phyloP scores from a whole-genome alignment of 2,329 filamentous ascomycete species.

The Talaromyces verruculosus region DNA sequence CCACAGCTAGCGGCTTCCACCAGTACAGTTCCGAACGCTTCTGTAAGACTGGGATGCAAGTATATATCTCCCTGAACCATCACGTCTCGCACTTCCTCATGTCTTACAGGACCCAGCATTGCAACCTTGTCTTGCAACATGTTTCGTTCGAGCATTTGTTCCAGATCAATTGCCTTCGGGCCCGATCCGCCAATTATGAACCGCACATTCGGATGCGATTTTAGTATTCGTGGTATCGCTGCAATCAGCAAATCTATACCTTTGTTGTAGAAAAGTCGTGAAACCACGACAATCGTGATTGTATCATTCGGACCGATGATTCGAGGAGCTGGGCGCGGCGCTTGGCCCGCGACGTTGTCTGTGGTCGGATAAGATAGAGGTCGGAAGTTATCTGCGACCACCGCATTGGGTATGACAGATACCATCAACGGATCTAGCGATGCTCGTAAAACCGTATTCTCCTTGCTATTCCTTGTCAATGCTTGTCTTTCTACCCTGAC shows the following conservation, averaged over 20 bases:
- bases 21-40: slow-evolving; percentile 96
- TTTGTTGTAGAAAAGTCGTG: slow-evolving; percentile 97
- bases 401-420: slow-evolving; percentile 94
- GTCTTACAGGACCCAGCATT: slow-evolving; percentile 85
- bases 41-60: slow-evolving; percentile 88
- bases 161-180: slow-evolving; percentile 93
- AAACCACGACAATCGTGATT: slow-evolving; percentile 96
- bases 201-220: slow-evolving; percentile 84
- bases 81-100: slow-evolving; percentile 94
- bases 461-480: slow-evolving; percentile 63
- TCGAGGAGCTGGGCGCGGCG: slow-evolving; percentile 57
- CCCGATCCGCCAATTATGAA: slow-evolving; percentile 97
- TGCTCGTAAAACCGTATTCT: slow-evolving; percentile 92
- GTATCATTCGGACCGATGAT: slow-evolving; percentile 77
- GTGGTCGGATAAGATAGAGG: slow-evolving; percentile 59
- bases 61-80: slow-evolving; percentile 98
- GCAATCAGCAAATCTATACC: slow-evolving; percentile 96
- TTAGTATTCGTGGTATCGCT: slow-evolving; percentile 87
- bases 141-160: slow-evolving; percentile 96
- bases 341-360: slow-evolving; percentile 29
- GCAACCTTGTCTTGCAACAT: slow-evolving; percentile 91
- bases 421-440: slow-evolving; percentile 96
- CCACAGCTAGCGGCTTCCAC: slow-evolving; percentile 96
- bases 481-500: not conserved
- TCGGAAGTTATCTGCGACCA: slow-evolving; percentile 93